These are phyloP conservation scores for Urtica urens DNA, from an alignment of 306 rosid species.

Conservation along the genomic window DNA sequence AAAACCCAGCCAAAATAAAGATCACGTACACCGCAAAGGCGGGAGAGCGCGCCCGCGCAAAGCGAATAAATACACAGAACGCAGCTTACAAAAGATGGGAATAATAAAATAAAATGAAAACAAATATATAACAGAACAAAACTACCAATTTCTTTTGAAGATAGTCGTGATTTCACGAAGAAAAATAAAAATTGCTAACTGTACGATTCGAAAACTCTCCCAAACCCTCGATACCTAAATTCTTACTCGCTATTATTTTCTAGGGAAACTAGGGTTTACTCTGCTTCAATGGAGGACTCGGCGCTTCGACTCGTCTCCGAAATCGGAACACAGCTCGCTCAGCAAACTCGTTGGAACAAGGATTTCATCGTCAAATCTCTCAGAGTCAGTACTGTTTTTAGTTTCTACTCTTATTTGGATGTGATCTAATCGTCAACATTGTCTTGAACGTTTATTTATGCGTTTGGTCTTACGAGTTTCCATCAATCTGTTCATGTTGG, in stretches of 20 bases:
- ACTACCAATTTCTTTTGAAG: neutral
- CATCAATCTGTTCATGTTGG: too few species aligned
- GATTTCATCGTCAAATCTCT: slow-evolving; percentile 67
- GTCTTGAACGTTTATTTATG: too few species aligned
- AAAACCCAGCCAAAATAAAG: too few species aligned
- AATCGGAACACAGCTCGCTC: slow-evolving; percentile 43
- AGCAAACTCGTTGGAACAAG: slow-evolving; percentile 49
- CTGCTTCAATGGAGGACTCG: slow-evolving; percentile 37
- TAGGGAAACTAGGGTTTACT: slow-evolving; percentile 9
- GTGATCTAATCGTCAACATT: neutral
- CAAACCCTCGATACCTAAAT: slow-evolving; percentile 3
- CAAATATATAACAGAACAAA: neutral
- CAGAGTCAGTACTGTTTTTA: slow-evolving; percentile 25
- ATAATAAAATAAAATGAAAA: neutral
- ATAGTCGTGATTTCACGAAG: too few species aligned
- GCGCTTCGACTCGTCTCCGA: slow-evolving; percentile 39
- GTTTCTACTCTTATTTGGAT: neutral
- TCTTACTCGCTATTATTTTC: neutral
- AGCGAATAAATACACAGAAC: neutral
- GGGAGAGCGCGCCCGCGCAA: neutral
- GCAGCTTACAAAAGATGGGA: neutral
- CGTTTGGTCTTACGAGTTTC: too few species aligned
- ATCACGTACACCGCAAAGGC: neutral
- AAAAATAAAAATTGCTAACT: neutral
- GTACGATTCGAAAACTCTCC: neutral